Evolutionary conservation across 306 rosid genomes (phyloP).

Genomic region (Sesbania bispinosa): DNA sequence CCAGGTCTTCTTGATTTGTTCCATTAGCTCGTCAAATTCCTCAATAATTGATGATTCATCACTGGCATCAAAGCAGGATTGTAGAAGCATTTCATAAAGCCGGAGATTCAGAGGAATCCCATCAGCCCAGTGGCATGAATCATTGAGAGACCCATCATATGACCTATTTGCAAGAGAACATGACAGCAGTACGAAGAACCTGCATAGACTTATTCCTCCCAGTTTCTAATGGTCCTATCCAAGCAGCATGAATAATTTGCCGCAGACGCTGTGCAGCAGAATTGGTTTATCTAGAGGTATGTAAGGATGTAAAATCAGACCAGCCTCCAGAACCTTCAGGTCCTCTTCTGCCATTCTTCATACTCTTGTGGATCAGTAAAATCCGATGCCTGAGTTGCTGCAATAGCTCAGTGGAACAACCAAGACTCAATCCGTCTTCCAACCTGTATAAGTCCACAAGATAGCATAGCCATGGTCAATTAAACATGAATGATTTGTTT

Average conservation of each 20-base stretch:
- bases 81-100: slow-evolving; percentile 81
- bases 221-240: slow-evolving; percentile 78
- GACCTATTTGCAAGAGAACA: slow-evolving; percentile 83
- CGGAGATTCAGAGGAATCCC: slow-evolving; percentile 92
- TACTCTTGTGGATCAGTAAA: slow-evolving; percentile 82
- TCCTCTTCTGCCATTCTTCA: slow-evolving; percentile 82
- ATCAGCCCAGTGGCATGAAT: slow-evolving; percentile 97
- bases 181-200: slow-evolving; percentile 91
- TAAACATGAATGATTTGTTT: not conserved
- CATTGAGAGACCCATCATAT: slow-evolving; percentile 67
- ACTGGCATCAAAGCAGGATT: slow-evolving; percentile 73
- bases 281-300: slow-evolving; percentile 71
- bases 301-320: slow-evolving; percentile 85
- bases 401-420: slow-evolving; percentile 89
- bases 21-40: slow-evolving; percentile 92
- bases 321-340: slow-evolving; percentile 90
- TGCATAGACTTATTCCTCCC: slow-evolving; percentile 91
- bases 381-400: slow-evolving; percentile 94
- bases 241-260: slow-evolving; percentile 77
- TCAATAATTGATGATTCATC: slow-evolving; percentile 80
- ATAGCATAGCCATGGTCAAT: slow-evolving; percentile 7
- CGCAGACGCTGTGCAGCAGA: slow-evolving; percentile 70
- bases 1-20: slow-evolving; percentile 98
- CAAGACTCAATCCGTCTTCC: slow-evolving; percentile 90
- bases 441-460: slow-evolving; percentile 53